These are phyloP conservation scores for Trebouxia sp. DNA, from an alignment of 139 green algal genomes.

Conservation along the genomic window DNA sequence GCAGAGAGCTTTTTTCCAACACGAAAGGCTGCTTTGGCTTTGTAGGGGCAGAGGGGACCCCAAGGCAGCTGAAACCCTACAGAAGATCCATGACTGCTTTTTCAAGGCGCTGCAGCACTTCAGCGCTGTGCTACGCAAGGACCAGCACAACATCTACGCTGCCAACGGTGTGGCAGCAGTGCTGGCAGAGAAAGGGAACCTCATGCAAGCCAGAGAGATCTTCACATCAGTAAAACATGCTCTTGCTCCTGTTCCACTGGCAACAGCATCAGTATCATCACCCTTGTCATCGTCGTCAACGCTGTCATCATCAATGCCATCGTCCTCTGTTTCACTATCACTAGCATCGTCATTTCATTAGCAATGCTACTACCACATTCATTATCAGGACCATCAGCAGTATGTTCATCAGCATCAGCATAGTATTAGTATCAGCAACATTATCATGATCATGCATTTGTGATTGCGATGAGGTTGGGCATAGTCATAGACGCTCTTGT, in stretches of 20 bases:
- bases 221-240: constrained; percentile 46
- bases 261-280: not conserved
- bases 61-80: not conserved
- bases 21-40: not conserved
- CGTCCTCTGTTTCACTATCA: too few relatives aligned
- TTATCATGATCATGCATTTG: too few relatives aligned
- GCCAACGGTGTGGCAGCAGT: constrained; percentile 85
- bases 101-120: constrained; percentile 17
- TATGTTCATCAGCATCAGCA: too few relatives aligned
- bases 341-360: too few relatives aligned
- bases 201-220: constrained; percentile 70
- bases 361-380: too few relatives aligned
- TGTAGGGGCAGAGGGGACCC: not conserved
- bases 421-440: too few relatives aligned
- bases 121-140: constrained; percentile 51
- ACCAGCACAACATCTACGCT: constrained; percentile 78
- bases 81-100: constrained; percentile 21
- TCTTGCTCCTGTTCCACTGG: too few relatives aligned
- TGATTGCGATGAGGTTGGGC: too few relatives aligned
- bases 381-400: too few relatives aligned
- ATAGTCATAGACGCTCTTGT: too few relatives aligned
- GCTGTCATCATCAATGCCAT: too few relatives aligned
- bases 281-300: not conserved
- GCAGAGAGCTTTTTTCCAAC: not conserved
- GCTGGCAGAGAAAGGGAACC: constrained; percentile 77